Conservation (phyloP, 768 basidiomycete species). For the Mycena filopes region DNA sequence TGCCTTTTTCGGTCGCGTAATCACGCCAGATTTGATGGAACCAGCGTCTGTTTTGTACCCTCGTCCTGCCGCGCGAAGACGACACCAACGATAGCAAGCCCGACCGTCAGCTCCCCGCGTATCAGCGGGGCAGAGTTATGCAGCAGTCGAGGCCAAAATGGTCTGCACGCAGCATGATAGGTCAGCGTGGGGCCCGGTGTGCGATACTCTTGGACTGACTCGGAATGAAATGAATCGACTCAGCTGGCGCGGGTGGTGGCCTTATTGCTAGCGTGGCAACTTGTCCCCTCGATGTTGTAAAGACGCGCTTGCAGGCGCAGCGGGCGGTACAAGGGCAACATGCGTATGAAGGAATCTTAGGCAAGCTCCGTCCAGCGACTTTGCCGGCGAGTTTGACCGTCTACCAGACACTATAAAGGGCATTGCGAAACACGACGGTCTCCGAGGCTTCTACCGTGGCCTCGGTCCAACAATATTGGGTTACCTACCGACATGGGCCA, state of each 20-base stretch:
- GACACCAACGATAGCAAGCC: slow-evolving; percentile 37
- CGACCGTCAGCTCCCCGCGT: slow-evolving; percentile 56
- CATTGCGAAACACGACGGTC: slow-evolving; percentile 73
- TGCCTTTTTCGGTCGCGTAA: not conserved
- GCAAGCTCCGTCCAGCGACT: slow-evolving; percentile 52
- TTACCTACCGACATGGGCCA: slow-evolving; percentile 99
- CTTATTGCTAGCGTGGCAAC: slow-evolving; percentile 93
- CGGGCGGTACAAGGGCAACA: slow-evolving; percentile 71
- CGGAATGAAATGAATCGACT: slow-evolving; percentile 16
- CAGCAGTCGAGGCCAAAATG: slow-evolving; percentile 67
- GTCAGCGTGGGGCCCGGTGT: slow-evolving; percentile 51
- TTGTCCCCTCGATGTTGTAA: slow-evolving; percentile 97
- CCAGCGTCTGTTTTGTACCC: not conserved
- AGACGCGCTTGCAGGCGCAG: slow-evolving; percentile 98
- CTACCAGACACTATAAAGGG: slow-evolving; percentile 52
- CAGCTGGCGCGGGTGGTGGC: slow-evolving; percentile 96
- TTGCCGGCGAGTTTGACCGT: slow-evolving; percentile 34
- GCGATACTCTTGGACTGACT: slow-evolving; percentile 15
- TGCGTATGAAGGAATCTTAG: slow-evolving; percentile 81
- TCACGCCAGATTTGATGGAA: not conserved
- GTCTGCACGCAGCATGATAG: slow-evolving; percentile 86
- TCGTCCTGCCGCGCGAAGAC: slow-evolving; percentile 24
- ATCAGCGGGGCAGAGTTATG: slow-evolving; percentile 76
- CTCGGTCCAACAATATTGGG: slow-evolving; percentile 96
- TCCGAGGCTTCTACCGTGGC: slow-evolving; percentile 95